A percentile compares a stretch with the other conserved stretches of the same genome.
Evolutionary conservation across 208 protist genomes (phyloP).

Genomic region (Acanthamoeba divionensis): DNA sequence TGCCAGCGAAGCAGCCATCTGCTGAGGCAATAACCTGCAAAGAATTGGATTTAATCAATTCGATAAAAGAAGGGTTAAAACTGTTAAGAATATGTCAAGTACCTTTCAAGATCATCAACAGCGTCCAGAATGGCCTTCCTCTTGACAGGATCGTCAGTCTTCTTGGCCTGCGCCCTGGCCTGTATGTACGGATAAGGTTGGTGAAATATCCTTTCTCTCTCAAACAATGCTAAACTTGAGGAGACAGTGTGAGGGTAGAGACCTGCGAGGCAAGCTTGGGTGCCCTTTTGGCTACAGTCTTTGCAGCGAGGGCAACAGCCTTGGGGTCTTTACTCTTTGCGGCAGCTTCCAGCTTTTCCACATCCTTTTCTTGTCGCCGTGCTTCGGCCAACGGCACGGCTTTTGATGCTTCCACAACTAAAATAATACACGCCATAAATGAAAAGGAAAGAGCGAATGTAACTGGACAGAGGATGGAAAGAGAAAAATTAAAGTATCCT

Average conservation of each 20-base stretch:
- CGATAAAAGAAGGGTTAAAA: too few relatives aligned
- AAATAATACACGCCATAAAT: neutral
- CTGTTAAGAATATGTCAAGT: too few relatives aligned
- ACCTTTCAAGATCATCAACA: slow-evolving; percentile 27
- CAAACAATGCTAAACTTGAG: neutral
- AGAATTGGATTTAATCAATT: too few relatives aligned
- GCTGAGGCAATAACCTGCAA: neutral
- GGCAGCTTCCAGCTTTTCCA: neutral
- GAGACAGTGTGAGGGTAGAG: neutral
- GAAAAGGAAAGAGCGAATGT: neutral
- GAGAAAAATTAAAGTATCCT: neutral
- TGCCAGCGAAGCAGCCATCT: slow-evolving; percentile 17
- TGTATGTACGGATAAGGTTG: neutral
- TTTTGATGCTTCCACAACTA: neutral
- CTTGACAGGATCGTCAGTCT: slow-evolving; percentile 6
- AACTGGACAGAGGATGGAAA: too few relatives aligned
- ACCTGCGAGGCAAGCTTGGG: slow-evolving; percentile 37
- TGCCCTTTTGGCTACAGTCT: neutral
- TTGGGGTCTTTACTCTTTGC: neutral
- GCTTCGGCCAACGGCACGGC: neutral
- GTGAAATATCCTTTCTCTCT: too few relatives aligned
- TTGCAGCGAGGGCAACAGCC: neutral
- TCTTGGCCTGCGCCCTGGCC: neutral
- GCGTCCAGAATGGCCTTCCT: slow-evolving; percentile 17
- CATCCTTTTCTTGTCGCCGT: neutral